These are phyloP conservation scores for Petrea volubilis DNA, from an alignment of 257 asterid genomes.

Conservation along the genomic window DNA sequence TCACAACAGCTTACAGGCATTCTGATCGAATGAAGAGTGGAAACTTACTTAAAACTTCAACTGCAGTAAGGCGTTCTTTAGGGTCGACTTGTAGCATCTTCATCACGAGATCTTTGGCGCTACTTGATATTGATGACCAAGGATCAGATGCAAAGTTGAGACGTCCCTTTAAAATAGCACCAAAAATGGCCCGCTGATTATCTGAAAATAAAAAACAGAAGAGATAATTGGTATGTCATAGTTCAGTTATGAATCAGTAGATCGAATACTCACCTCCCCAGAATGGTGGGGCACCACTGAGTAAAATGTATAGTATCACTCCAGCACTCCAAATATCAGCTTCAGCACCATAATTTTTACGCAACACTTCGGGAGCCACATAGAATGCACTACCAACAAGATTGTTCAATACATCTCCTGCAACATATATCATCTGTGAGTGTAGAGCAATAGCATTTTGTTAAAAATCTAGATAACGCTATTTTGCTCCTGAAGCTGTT, in stretches of 20 bases:
- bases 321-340: conserved; percentile 91
- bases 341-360: conserved; percentile 63
- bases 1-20: neutral
- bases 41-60: conserved; percentile 63
- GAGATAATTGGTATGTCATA: neutral
- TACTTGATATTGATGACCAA: conserved; percentile 75
- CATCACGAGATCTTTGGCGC: conserved; percentile 81
- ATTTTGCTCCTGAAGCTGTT: too few relatives aligned
- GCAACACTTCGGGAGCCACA: conserved; percentile 83
- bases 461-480: too few relatives aligned
- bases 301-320: conserved; percentile 66
- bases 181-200: conserved; percentile 63
- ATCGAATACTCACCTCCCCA: conserved; percentile 60
- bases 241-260: neutral
- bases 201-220: conserved; percentile 41
- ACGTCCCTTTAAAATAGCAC: conserved; percentile 62
- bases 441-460: conserved; percentile 4
- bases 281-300: conserved; percentile 81
- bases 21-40: neutral
- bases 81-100: conserved; percentile 75
- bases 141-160: conserved; percentile 65
- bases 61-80: conserved; percentile 54
- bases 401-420: conserved; percentile 66
- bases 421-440: conserved; percentile 18
- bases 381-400: conserved; percentile 85